Conservation (phyloP, 495 filamentous ascomycete genomes). For the Lophiotrema nucula region DNA sequence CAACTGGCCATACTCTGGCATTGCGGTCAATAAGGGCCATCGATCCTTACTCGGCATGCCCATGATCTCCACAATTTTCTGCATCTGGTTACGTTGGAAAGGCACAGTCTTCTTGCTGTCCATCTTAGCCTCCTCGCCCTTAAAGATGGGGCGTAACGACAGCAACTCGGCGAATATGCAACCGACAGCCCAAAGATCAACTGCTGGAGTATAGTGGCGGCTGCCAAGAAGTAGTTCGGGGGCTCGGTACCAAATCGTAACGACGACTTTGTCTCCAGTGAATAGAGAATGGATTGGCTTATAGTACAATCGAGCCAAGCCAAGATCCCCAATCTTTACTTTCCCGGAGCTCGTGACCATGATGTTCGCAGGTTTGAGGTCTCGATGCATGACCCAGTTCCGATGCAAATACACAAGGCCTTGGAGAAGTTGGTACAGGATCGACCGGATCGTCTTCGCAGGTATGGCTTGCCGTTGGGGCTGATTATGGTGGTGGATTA, state of each 20-base stretch:
- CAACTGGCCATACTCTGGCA: slow-evolving; percentile 79
- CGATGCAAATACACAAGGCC: slow-evolving; percentile 91
- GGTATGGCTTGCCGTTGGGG: slow-evolving; percentile 83
- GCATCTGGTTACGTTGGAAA: slow-evolving; percentile 98
- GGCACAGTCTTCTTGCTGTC: slow-evolving; percentile 95
- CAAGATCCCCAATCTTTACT: slow-evolving; percentile 91
- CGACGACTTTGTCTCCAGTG: slow-evolving; percentile 95
- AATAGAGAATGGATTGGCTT: slow-evolving; percentile 90
- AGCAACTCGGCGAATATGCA: slow-evolving; percentile 97
- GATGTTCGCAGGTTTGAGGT: slow-evolving; percentile 97
- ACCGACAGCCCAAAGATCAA: slow-evolving; percentile 96
- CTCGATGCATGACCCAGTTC: slow-evolving; percentile 96
- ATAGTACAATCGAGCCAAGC: slow-evolving; percentile 87
- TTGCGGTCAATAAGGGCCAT: slow-evolving; percentile 78
- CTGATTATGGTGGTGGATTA: slow-evolving; percentile 96
- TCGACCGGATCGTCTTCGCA: slow-evolving; percentile 81
- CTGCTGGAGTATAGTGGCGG: slow-evolving; percentile 90
- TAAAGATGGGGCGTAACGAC: slow-evolving; percentile 91
- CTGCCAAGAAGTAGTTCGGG: slow-evolving; percentile 90
- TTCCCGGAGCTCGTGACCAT: slow-evolving; percentile 90
- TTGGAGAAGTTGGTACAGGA: slow-evolving; percentile 91
- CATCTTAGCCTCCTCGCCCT: slow-evolving; percentile 98
- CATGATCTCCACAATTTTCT: slow-evolving; percentile 95
- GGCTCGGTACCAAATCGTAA: slow-evolving; percentile 99
- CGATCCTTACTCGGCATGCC: slow-evolving; percentile 83